phyloP scores from a whole-genome alignment of 352 stramenopile genomes.

The Phytophthora pistaciae region DNA sequence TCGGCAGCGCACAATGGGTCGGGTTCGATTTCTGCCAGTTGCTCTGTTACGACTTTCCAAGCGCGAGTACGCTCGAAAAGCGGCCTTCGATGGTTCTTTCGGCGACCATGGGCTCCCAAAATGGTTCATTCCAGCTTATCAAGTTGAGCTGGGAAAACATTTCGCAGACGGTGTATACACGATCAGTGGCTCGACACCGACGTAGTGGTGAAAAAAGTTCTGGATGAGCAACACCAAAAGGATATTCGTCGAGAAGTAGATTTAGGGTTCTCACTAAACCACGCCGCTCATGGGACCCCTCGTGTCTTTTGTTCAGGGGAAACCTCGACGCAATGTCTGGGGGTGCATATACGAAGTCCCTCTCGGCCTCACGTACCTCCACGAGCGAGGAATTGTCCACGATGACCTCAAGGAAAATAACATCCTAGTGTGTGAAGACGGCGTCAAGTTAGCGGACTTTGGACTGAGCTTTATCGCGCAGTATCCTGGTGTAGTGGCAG shows the following conservation, averaged over 20 bases:
- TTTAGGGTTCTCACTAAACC: constrained; percentile 34
- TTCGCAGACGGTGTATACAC: constrained; percentile 12
- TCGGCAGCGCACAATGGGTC: not conserved
- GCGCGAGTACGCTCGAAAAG: not conserved
- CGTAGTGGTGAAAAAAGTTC: constrained; percentile 14
- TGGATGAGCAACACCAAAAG: not conserved
- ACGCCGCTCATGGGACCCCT: constrained; percentile 7
- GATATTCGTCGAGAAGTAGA: constrained; percentile 23
- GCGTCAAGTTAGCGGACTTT: constrained; percentile 8
- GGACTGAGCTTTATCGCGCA: constrained; percentile 7
- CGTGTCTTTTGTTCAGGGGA: not conserved
- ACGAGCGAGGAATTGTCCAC: constrained; percentile 5
- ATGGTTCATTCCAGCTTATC: constrained; percentile 20
- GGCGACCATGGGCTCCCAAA: not conserved
- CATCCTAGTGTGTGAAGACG: not conserved
- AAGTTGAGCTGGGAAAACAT: constrained; percentile 9
- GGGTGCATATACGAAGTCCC: not conserved
- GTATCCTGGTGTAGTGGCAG: not conserved
- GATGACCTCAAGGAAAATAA: constrained; percentile 11
- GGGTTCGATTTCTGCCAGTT: not conserved
- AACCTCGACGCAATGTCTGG: constrained; percentile 3
- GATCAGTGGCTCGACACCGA: constrained; percentile 12
- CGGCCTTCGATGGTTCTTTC: too few relatives aligned
- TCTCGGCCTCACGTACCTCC: constrained; percentile 4
- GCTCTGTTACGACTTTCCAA: not conserved